Conservation (phyloP, 164 flowering plant species). For the Chimonanthus praecox region DNA sequence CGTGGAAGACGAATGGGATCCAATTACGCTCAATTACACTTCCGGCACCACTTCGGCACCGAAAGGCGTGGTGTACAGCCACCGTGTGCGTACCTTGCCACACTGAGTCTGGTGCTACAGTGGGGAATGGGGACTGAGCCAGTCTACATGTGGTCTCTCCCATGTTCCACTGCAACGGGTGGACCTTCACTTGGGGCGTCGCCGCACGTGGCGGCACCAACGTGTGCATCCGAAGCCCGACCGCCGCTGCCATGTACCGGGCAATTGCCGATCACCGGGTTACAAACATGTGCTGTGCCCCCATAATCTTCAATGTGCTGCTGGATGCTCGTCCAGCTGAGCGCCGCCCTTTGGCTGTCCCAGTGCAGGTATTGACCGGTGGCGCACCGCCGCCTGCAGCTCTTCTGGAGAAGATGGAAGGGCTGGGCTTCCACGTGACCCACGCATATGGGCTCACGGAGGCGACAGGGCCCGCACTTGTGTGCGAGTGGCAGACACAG, state of each 20-base stretch:
- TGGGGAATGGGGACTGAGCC: slow-evolving; percentile 71
- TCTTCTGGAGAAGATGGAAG: slow-evolving; percentile 49
- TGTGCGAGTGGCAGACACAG: slow-evolving; percentile 72
- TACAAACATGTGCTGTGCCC: slow-evolving; percentile 90
- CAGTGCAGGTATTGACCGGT: slow-evolving; percentile 61
- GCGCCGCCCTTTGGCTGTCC: slow-evolving; percentile 12
- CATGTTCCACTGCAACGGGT: slow-evolving; percentile 96
- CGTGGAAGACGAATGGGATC: slow-evolving; percentile 63
- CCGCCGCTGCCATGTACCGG: slow-evolving; percentile 49
- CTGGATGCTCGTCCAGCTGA: slow-evolving; percentile 41
- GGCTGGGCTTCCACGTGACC: slow-evolving; percentile 63
- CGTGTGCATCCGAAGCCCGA: slow-evolving; percentile 66
- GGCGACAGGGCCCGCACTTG: slow-evolving; percentile 76
- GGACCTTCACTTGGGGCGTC: slow-evolving; percentile 92
- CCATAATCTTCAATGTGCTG: slow-evolving; percentile 65
- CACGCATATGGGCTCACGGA: slow-evolving; percentile 90
- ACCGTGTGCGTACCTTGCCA: slow-evolving; percentile 72
- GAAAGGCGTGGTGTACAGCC: slow-evolving; percentile 87
- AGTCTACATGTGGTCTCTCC: slow-evolving; percentile 84
- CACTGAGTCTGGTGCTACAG: slow-evolving; percentile 53
- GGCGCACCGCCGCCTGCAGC: slow-evolving; percentile 89
- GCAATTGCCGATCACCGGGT: slow-evolving; percentile 56
- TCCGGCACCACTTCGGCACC: slow-evolving; percentile 90
- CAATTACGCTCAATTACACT: slow-evolving; percentile 74
- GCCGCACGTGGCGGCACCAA: slow-evolving; percentile 95